A percentile compares a stretch with the other conserved stretches of the same genome.
phyloP scores from a whole-genome alignment of 2,329 filamentous ascomycete species.

The Coniochaeta sp. region DNA sequence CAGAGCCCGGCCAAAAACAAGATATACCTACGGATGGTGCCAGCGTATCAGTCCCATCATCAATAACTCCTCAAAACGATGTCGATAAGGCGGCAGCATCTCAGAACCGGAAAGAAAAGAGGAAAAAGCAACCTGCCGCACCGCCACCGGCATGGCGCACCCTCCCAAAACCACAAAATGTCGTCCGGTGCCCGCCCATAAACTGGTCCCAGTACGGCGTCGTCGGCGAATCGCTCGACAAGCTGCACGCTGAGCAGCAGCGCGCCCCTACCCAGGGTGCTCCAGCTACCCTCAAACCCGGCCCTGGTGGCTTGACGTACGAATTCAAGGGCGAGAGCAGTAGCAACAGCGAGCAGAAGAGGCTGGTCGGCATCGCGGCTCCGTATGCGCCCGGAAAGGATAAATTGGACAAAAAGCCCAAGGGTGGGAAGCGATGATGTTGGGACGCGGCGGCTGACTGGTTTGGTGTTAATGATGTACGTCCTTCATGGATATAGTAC shows the following conservation, averaged over 20 bases:
- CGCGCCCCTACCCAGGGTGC: constrained; percentile 51
- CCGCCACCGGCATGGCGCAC: constrained; percentile 42
- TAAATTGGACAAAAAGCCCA: constrained; percentile 29
- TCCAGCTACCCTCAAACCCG: constrained; percentile 31
- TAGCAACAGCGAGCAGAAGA: constrained; percentile 28
- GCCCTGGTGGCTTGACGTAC: constrained; percentile 31
- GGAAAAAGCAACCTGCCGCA: constrained; percentile 13
- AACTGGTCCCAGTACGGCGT: constrained; percentile 95
- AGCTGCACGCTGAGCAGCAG: constrained; percentile 74
- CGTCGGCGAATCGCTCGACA: constrained; percentile 77
- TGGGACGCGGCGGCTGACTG: background rate
- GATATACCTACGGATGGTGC: background rate
- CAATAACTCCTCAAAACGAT: constrained; percentile 10
- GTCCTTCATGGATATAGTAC: background rate
- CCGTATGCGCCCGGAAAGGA: constrained; percentile 49
- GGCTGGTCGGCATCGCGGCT: constrained; percentile 43
- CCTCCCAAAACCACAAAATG: constrained; percentile 70
- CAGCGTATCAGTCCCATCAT: background rate
- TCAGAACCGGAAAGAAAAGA: constrained; percentile 5
- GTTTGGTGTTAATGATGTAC: background rate
- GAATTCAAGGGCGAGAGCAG: constrained; percentile 35
- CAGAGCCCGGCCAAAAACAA: constrained; percentile 1
- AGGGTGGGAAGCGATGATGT: constrained; percentile 18
- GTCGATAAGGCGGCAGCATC: constrained; percentile 1
- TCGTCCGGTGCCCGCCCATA: constrained; percentile 80